Evolutionary conservation across 441 rosid species (phyloP).

Genomic region (Pelargonium cotyledonis): DNA sequence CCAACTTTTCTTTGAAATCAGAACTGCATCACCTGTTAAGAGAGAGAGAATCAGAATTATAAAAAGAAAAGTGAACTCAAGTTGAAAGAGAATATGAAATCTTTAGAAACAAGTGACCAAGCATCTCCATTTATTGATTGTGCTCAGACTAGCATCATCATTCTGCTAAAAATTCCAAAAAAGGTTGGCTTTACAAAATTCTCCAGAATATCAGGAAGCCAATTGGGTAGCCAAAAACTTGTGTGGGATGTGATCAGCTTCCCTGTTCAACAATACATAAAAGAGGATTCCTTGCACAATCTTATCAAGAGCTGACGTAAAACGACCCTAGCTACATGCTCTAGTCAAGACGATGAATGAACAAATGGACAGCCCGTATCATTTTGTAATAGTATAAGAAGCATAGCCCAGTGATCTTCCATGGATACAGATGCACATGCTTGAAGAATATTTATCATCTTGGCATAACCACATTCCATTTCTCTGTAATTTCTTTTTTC

Average conservation of each 20-base stretch:
- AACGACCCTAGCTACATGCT: not conserved
- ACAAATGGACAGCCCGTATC: not conserved
- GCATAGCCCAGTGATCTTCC: not conserved
- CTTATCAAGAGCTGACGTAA: not conserved
- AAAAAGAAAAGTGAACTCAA: not conserved
- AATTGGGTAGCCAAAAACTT: not conserved
- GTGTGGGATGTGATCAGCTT: not conserved
- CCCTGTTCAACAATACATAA: not conserved
- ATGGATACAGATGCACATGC: not conserved
- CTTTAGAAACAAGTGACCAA: not conserved
- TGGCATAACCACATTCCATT: conserved; percentile 2
- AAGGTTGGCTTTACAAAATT: conserved; percentile 2
- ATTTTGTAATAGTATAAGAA: not conserved
- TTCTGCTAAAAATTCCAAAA: not conserved
- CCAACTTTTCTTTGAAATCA: not conserved
- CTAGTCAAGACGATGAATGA: not conserved
- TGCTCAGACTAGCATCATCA: not conserved
- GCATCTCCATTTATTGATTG: not conserved
- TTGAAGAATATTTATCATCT: not conserved
- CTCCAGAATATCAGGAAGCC: conserved; percentile 2
- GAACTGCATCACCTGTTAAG: not conserved
- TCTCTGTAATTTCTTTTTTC: not conserved
- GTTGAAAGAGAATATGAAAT: not conserved
- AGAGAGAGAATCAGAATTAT: conserved; percentile 1
- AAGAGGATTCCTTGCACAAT: conserved; percentile 7